Evolutionary conservation across 2,329 filamentous ascomycete species (phyloP).

Genomic region (Fusarium pseudoanthophilum): DNA sequence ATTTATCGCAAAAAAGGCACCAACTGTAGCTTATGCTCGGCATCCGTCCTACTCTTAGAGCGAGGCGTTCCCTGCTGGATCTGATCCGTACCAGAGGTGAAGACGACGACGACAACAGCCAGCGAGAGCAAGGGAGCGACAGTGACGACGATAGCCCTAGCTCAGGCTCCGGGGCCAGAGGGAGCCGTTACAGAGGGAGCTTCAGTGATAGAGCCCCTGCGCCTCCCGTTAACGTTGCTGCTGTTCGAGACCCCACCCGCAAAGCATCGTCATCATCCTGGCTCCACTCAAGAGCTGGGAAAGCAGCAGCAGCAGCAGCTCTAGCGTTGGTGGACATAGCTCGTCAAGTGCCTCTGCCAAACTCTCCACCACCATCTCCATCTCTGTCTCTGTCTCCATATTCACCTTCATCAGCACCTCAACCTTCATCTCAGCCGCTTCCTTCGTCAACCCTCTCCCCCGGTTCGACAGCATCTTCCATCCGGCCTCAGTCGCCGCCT

Average conservation of each 20-base stretch:
- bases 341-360: slow-evolving; percentile 54
- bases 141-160: slow-evolving; percentile 11
- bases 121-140: slow-evolving; percentile 21
- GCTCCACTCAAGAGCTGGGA: slow-evolving; percentile 44
- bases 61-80: slow-evolving; percentile 65
- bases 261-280: slow-evolving; percentile 49
- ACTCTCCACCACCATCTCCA: slow-evolving; percentile 55
- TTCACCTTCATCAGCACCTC: slow-evolving; percentile 36
- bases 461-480: slow-evolving; percentile 47
- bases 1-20: slow-evolving; percentile 28
- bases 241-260: slow-evolving; percentile 32
- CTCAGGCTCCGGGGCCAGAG: slow-evolving; percentile 8
- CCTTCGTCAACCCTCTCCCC: slow-evolving; percentile 47
- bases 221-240: slow-evolving; percentile 26
- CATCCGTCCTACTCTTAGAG: slow-evolving; percentile 61
- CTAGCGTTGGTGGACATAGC: slow-evolving; percentile 49
- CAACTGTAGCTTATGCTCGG: slow-evolving; percentile 57
- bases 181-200: slow-evolving; percentile 28
- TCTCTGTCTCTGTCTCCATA: slow-evolving; percentile 48
- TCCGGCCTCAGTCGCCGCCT: slow-evolving; percentile 47
- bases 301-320: slow-evolving; percentile 22
- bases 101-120: slow-evolving; percentile 35
- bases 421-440: slow-evolving; percentile 47
- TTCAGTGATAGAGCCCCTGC: slow-evolving; percentile 37
- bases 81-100: slow-evolving; percentile 55